Evolutionary conservation across 106 monocot species (phyloP), one percentile per base, ranked within the genome.

Genomic region (Phalaenopsis aphrodite): DNA sequence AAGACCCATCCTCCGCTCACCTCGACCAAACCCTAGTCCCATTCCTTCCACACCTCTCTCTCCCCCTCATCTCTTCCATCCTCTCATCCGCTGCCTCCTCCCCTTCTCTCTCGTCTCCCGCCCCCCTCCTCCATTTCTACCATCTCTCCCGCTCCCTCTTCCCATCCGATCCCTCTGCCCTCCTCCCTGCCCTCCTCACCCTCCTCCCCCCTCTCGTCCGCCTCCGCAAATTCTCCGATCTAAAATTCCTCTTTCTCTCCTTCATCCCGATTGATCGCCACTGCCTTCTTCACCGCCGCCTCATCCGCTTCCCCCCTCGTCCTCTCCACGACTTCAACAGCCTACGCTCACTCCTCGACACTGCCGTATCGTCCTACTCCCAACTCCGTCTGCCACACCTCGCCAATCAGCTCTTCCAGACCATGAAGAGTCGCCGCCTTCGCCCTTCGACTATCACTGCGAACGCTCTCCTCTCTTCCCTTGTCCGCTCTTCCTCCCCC

Each of bases 291-390:
- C 75, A 75, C 75, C 75, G 23, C 11, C 76, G 47, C 49, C 76
- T 76, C 48, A 16, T 76, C 47, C 45, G 75, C 7, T 14, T 12
- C 15, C 45, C 74, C 43, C 74, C 74, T 43, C 24, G 76, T 24
- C 76, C 76, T 48, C 24, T 76, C n/a, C 16, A 23, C 6, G 47
- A 76, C 23, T 42, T 39, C 47, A 18, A 52, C 11, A n/a, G 48
- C 55, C 79, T 82, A 19, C 71, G 83, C 30, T 23, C 83, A 43
- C 90, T 92, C 41, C 81, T 89, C 46, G 89, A 91, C 87, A 81
- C 82, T 55, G 84, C 94, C 83, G 39, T 94, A 83, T 61, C 85
- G 49, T 85, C 85, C 77, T 94, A 88, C 81, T 46, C 86, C 56
- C 38, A 66, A 30, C 78, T 81, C 85, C 61, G 71, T 68, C 86